A percentile compares a stretch with the other conserved stretches of the same genome.
phyloP scores from a whole-genome alignment of 495 filamentous ascomycete genomes.

The Darksidea phi region DNA sequence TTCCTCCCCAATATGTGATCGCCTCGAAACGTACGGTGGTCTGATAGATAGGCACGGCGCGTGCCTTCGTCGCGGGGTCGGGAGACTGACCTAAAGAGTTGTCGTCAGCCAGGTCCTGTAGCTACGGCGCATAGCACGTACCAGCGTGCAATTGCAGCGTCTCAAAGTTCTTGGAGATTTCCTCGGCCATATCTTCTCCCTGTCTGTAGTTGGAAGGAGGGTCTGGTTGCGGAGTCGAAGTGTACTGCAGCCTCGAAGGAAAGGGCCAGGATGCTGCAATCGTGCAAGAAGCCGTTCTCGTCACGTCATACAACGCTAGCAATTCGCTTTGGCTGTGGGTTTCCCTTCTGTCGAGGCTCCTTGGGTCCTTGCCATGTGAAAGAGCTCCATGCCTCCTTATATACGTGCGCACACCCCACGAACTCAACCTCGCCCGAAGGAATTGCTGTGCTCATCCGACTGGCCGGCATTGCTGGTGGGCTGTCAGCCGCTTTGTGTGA shows the following conservation, averaged over 20 bases:
- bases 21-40: slow-evolving; percentile 62
- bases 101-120: slow-evolving; percentile 11
- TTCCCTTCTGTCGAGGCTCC: background rate
- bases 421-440: background rate
- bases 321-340: background rate
- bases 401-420: background rate
- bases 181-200: slow-evolving; percentile 29
- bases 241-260: background rate
- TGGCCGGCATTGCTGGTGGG: background rate
- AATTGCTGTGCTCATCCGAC: background rate
- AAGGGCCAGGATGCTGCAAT: background rate
- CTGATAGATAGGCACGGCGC: slow-evolving; percentile 95
- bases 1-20: background rate
- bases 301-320: slow-evolving; percentile 31
- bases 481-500: background rate
- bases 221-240: background rate
- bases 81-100: slow-evolving; percentile 64
- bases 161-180: slow-evolving; percentile 62
- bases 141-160: slow-evolving; percentile 96
- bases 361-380: background rate
- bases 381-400: background rate
- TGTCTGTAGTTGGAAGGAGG: background rate
- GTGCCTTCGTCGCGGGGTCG: slow-evolving; percentile 81
- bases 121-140: background rate
- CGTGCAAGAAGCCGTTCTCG: slow-evolving; percentile 9